phyloP scores from a whole-genome alignment of 1,284 basidiomycete genomes.

The Ganoderma meredithae region DNA sequence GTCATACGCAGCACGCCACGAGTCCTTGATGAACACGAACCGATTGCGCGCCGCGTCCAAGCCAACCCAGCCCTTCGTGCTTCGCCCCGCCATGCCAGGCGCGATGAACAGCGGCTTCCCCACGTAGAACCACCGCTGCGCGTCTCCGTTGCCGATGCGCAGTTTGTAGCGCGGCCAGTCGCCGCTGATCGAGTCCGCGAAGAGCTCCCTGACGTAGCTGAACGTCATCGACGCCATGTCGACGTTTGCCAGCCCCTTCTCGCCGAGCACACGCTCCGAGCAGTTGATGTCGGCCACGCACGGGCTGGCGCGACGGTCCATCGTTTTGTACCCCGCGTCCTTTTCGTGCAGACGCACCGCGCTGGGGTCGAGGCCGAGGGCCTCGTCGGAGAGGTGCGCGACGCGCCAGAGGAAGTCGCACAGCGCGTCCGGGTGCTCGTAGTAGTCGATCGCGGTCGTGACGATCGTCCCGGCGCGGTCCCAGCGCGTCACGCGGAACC shows the following conservation, averaged over 20 bases:
- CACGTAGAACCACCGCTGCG: not conserved
- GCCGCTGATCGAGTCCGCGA: not conserved
- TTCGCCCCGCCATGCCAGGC: constrained; percentile 12
- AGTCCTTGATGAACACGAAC: constrained; percentile 29
- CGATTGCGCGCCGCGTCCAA: constrained; percentile 8
- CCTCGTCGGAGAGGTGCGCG: constrained; percentile 4
- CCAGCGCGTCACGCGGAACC: constrained; percentile 25
- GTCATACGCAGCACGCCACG: constrained; percentile 16
- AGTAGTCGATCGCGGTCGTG: constrained; percentile 24
- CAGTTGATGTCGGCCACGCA: not conserved
- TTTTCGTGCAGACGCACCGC: not conserved
- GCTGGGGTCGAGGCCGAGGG: constrained; percentile 26
- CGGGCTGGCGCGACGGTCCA: constrained; percentile 11
- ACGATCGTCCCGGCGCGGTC: constrained; percentile 27
- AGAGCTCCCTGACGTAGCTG: constrained; percentile 17
- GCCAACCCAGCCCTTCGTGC: constrained; percentile 25
- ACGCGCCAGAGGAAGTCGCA: constrained; percentile 28
- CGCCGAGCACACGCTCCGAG: too few species aligned
- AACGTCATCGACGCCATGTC: not conserved
- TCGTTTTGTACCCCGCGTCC: constrained; percentile 11
- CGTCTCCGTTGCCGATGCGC: not conserved
- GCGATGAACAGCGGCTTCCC: constrained; percentile 20
- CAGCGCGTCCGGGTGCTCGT: constrained; percentile 12
- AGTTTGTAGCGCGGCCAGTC: constrained; percentile 22
- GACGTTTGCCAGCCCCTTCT: not conserved